Percentiles rank a stretch among this genome's conserved stretches.
phyloP scores from a whole-genome alignment of 2,329 filamentous ascomycete species.

The Scedosporium minutisporum region DNA sequence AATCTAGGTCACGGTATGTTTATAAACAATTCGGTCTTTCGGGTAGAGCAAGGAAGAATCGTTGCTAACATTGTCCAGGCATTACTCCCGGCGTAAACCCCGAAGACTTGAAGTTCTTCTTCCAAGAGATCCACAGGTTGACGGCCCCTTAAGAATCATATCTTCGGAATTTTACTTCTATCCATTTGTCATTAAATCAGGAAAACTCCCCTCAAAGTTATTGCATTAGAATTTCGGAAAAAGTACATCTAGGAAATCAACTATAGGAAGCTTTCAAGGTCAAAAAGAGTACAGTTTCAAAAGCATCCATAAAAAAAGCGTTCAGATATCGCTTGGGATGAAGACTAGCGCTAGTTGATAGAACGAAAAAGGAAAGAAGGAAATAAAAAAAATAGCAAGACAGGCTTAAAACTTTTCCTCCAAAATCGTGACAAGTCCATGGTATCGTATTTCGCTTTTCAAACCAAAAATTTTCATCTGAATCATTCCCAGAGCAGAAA shows the following conservation, averaged over 20 bases:
- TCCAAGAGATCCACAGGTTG: constrained; percentile 77
- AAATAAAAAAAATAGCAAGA: neutral
- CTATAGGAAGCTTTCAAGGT: neutral
- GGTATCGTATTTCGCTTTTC: neutral
- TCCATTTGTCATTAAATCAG: neutral
- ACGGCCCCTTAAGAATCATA: constrained; percentile 30
- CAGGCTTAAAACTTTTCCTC: neutral
- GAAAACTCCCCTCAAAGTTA: neutral
- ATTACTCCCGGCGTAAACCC: constrained; percentile 94
- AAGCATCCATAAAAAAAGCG: neutral
- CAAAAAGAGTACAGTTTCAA: neutral
- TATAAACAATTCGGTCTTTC: neutral
- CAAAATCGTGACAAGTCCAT: neutral
- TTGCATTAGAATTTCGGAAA: neutral
- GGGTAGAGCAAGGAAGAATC: neutral
- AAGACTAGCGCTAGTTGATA: neutral
- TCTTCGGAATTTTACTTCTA: neutral
- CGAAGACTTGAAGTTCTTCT: constrained; percentile 86
- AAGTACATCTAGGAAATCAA: neutral
- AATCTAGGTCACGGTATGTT: constrained; percentile 85
- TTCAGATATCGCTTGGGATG: neutral
- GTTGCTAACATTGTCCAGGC: constrained; percentile 36
- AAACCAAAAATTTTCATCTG: neutral
- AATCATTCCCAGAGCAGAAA: neutral
- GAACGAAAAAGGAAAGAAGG: neutral